Conservation (phyloP, 2,329 filamentous ascomycete genomes). For the Dothideomycetes sp. region DNA sequence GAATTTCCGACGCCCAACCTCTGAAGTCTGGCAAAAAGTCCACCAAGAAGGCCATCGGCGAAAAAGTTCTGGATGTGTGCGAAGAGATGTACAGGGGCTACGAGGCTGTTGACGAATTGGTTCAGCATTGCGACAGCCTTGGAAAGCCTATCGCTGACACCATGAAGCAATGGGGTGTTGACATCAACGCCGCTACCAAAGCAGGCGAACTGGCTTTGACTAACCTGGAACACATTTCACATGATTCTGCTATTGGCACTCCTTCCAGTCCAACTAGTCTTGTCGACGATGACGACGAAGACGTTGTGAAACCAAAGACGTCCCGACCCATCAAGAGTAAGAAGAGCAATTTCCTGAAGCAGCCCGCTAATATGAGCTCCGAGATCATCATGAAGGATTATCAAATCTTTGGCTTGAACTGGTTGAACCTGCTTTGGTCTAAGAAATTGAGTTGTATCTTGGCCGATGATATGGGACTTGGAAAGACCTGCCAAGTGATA, state of each 20-base stretch:
- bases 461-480: constrained; percentile 90
- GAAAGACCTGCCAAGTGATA: constrained; percentile 96
- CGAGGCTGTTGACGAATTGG: constrained; percentile 72
- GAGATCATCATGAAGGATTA: constrained; percentile 81
- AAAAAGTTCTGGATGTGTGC: constrained; percentile 58
- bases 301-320: constrained; percentile 31
- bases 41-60: constrained; percentile 48
- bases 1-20: constrained; percentile 45
- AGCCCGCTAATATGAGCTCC: constrained; percentile 70
- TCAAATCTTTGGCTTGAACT: constrained; percentile 89
- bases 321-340: constrained; percentile 22
- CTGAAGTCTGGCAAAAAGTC: constrained; percentile 45
- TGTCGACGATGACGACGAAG: constrained; percentile 25
- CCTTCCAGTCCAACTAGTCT: constrained; percentile 35
- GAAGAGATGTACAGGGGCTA: constrained; percentile 70
- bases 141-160: constrained; percentile 57
- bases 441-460: constrained; percentile 79
- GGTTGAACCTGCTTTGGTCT: constrained; percentile 76
- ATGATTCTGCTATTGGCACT: constrained; percentile 61
- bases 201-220: constrained; percentile 54
- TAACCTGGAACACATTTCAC: constrained; percentile 40
- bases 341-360: constrained; percentile 43
- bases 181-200: constrained; percentile 51
- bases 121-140: constrained; percentile 63
- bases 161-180: constrained; percentile 60